Conservation (phyloP, 495 filamentous ascomycete genomes). For the Daldinia caldariorum region DNA sequence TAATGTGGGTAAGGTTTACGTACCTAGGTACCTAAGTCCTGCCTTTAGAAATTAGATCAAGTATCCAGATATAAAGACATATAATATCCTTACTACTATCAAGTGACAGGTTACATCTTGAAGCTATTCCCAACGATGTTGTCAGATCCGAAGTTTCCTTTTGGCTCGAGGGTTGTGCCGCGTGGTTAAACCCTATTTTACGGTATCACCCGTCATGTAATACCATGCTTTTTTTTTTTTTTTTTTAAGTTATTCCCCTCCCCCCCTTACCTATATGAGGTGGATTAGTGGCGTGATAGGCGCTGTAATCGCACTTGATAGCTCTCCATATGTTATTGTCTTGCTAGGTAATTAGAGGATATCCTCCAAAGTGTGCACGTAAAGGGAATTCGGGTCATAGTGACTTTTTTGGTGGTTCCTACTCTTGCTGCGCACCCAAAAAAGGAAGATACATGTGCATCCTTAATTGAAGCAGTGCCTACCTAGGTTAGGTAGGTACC, state of each 20-base stretch:
- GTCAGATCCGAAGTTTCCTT: not conserved
- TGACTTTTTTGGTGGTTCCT: slow-evolving; percentile 18
- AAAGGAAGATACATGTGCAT: slow-evolving; percentile 14
- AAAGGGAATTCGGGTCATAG: slow-evolving; percentile 22
- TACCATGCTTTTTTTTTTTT: slow-evolving; percentile 31
- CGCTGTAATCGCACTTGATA: slow-evolving; percentile 35
- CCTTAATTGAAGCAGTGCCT: slow-evolving; percentile 20
- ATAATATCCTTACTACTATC: too few relatives aligned
- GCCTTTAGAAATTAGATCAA: too few relatives aligned
- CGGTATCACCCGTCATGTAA: slow-evolving; percentile 13
- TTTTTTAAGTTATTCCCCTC: slow-evolving; percentile 5
- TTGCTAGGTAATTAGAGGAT: slow-evolving; percentile 38
- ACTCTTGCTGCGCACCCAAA: slow-evolving; percentile 4
- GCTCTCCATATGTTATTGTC: slow-evolving; percentile 26
- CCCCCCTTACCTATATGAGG: slow-evolving; percentile 26
- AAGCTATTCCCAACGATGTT: slow-evolving; percentile 37
- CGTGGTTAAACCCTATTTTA: slow-evolving; percentile 7
- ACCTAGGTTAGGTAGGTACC: not conserved
- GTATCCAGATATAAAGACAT: too few relatives aligned
- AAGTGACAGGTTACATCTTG: slow-evolving; percentile 3
- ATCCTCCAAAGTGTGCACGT: slow-evolving; percentile 37
- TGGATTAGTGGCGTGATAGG: slow-evolving; percentile 41
- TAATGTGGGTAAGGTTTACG: not conserved
- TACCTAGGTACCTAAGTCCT: too few relatives aligned
- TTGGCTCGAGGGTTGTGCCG: slow-evolving; percentile 15